phyloP scores from a whole-genome alignment of 441 rosid species.

The Manihot esculenta region DNA sequence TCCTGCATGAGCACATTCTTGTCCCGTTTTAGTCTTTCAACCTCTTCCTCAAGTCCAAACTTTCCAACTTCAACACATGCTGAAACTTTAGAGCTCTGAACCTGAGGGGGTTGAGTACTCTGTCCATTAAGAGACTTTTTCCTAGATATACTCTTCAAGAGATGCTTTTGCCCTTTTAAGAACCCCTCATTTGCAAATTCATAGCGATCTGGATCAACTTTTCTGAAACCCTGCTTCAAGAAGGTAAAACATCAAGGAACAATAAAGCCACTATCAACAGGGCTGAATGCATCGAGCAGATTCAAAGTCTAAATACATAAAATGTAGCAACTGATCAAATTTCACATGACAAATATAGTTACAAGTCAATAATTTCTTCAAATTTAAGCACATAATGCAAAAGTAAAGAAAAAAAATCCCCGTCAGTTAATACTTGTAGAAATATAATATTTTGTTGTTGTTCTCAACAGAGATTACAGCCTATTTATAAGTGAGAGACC shows the following conservation, averaged over 20 bases:
- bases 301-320: background rate
- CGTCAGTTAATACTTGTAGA: background rate
- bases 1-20: constrained; percentile 67
- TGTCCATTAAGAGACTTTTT: constrained; percentile 55
- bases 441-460: too few relatives aligned
- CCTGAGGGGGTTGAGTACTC: constrained; percentile 49
- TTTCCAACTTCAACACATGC: constrained; percentile 66
- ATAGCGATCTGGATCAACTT: constrained; percentile 72
- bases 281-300: background rate
- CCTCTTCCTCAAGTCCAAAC: constrained; percentile 75
- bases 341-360: background rate
- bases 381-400: background rate
- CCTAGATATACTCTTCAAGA: constrained; percentile 55
- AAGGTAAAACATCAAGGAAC: constrained; percentile 15
- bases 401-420: background rate
- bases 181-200: constrained; percentile 87
- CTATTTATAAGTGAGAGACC: too few relatives aligned
- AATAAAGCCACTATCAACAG: background rate
- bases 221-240: constrained; percentile 67
- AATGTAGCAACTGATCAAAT: background rate
- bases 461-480: too few relatives aligned
- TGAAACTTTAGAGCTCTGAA: constrained; percentile 31
- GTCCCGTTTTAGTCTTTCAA: constrained; percentile 67
- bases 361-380: background rate
- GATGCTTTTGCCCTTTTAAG: constrained; percentile 61